Evolutionary conservation across 176 grass and related monocot species (phyloP).

Genomic region (Zea mays): Zm-B73-REFERENCE-NAM-5.0 NC_050098.1:211936001-211936500

Average conservation of each 20-base stretch:
- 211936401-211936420: not conserved
- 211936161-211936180: not conserved
- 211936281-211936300: constrained; percentile 35
- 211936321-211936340: no score
- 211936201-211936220: not conserved
- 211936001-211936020: no score
- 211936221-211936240: not conserved
- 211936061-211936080: not conserved
- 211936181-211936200: not conserved
- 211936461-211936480: constrained; percentile 4
- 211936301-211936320: no score
- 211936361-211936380: no score
- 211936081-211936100: no score
- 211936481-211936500: constrained; percentile 6
- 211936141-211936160: not conserved
- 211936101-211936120: no score
- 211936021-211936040: no score
- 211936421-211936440: constrained; percentile 13
- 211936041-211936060: not conserved
- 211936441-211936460: not conserved
- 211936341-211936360: no score
- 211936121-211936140: no score
- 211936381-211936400: not conserved
- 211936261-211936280: not conserved
- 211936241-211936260: not conserved